These are phyloP conservation scores for Gossypium schwendimanii DNA, from an alignment of 441 rosid species.

Conservation along the genomic window DNA sequence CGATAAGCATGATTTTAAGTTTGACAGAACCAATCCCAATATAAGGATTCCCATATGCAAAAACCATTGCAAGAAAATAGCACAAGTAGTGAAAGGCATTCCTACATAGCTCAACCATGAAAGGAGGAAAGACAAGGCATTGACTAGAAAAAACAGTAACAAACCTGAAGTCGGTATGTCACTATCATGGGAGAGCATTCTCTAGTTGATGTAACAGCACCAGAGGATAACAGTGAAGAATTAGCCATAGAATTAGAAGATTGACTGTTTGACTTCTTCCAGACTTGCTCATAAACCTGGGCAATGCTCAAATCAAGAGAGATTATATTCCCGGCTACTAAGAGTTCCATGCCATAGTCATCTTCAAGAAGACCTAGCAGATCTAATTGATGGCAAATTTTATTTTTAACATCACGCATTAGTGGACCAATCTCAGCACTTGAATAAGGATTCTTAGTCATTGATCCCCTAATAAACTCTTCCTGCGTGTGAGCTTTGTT, in stretches of 20 bases:
- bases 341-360: constrained; percentile 98
- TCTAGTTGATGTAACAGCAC: constrained; percentile 55
- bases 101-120: not conserved
- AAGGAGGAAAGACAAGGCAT: not conserved
- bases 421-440: constrained; percentile 98
- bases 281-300: constrained; percentile 98
- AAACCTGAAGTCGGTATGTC: constrained; percentile 99
- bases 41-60: not conserved
- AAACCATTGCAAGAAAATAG: not conserved
- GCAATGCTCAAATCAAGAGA: constrained; percentile 98
- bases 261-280: constrained; percentile 93
- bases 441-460: constrained; percentile 99
- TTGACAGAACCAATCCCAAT: not conserved
- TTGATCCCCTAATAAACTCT: constrained; percentile 98
- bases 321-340: constrained; percentile 98
- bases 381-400: constrained; percentile 96
- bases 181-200: constrained; percentile 97
- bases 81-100: not conserved
- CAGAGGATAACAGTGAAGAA: constrained; percentile 62
- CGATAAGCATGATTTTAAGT: not conserved
- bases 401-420: constrained; percentile 99
- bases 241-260: constrained; percentile 59
- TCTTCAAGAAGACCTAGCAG: constrained; percentile 87
- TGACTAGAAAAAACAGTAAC: constrained; percentile 15
- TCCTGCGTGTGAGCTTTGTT: constrained; percentile 99